Percentiles rank a stretch among this genome's conserved stretches.
phyloP scores from a whole-genome alignment of 306 rosid species.

The Pterocarpus macrocarpus region DNA sequence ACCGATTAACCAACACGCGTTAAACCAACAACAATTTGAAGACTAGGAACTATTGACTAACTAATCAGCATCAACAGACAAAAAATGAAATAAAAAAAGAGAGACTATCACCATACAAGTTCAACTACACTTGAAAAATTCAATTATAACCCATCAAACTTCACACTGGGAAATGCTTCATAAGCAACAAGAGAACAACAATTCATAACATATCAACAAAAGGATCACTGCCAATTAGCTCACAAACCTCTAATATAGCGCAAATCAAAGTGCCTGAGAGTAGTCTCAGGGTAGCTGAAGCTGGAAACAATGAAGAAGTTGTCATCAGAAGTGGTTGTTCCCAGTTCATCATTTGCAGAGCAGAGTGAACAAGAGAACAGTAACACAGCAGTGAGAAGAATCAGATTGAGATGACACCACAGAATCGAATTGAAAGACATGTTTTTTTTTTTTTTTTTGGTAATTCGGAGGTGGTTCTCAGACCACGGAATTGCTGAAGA shows the following conservation, averaged over 20 bases:
- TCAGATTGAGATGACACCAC: constrained; percentile 48
- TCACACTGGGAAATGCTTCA: neutral
- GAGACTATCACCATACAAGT: neutral
- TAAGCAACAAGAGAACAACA: constrained; percentile 13
- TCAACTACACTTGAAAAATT: neutral
- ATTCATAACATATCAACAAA: constrained; percentile 39
- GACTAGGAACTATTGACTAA: neutral
- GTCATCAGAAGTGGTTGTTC: constrained; percentile 41
- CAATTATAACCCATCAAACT: constrained; percentile 49
- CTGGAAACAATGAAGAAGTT: constrained; percentile 71
- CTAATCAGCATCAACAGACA: neutral
- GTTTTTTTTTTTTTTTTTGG: constrained; percentile 13
- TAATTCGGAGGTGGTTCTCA: constrained; percentile 38
- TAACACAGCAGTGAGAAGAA: constrained; percentile 58
- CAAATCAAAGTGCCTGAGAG: constrained; percentile 66
- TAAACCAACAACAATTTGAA: constrained; percentile 29
- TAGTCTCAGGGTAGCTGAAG: constrained; percentile 75
- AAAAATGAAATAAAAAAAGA: neutral
- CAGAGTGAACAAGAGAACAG: constrained; percentile 54
- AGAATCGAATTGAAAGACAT: constrained; percentile 72
- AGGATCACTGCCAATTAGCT: constrained; percentile 26
- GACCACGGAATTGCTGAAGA: constrained; percentile 22
- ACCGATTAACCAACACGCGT: neutral
- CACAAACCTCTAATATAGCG: constrained; percentile 83
- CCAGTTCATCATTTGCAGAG: constrained; percentile 48